Evolutionary conservation across 1,139 yeast genomes (phyloP), one percentile per base, ranked within the genome.

Genomic region (Debaryomyces udenii): DNA sequence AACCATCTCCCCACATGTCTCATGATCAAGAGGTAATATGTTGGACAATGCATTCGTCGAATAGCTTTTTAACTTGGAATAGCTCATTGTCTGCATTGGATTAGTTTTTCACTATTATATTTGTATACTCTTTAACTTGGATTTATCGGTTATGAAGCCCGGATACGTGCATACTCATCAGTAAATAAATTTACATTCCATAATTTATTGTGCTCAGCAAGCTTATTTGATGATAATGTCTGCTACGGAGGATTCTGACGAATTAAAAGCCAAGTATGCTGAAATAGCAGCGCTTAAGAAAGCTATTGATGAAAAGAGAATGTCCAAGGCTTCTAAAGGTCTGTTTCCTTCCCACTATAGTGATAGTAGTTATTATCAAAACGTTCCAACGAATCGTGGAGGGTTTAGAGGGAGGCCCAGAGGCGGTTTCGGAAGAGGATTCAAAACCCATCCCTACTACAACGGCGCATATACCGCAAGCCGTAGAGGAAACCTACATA

Each of bases 1-100:
- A 3, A 80, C 62, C 64, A 80, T 70, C 50, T 80, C 60, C 30
- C 41, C 44, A 35, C 63, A 59, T 20, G 61, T 46, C 20, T 58
- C 63, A 9, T 50, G 48, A 37, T 62, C 67, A 52, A 81, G 56
- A 0, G 85, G 85, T 15, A 81, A 49, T 1, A 80, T 62, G 23
- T 66, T 57, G 4, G 59, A 59, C 3, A 75, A 58, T 3, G 67
- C 66, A 26, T 55, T 51, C 3, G 57, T 50, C 2, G 71, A 70
- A 49, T 61, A 72, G 56, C 44, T 58, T 20, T 38, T 38, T 10
- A 46, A 35, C 35, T 43, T 42, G 13, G 41, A 28, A 18, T 41
- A 38, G 13, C 9, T 24, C 43, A 42, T 40, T 10, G n/a, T n/a
- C n/a, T n/a, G n/a, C n/a, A n/a, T 13, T 26, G 13, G 16, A 10